A percentile compares a stretch with the other conserved stretches of the same genome.
phyloP scores from a whole-genome alignment of 2,329 filamentous ascomycete species.

The Fusarium pseudonygamai region DNA sequence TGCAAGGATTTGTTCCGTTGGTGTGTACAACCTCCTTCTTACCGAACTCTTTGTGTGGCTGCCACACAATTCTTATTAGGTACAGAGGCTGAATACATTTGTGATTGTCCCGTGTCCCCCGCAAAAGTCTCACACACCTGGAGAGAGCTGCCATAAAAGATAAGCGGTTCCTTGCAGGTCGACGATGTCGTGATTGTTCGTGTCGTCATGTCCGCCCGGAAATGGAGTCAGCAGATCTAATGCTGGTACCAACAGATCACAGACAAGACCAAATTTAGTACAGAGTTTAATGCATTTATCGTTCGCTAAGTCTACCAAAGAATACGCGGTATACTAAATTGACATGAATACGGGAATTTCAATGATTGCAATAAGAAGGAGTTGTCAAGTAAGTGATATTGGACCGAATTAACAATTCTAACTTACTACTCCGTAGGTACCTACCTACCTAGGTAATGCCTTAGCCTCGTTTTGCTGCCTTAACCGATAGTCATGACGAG shows the following conservation, averaged over 20 bases:
- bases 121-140: constrained; percentile 18
- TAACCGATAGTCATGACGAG: constrained; percentile 1
- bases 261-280: not conserved
- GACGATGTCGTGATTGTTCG: constrained; percentile 26
- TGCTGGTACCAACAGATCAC: not conserved
- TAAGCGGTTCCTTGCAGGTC: constrained; percentile 36
- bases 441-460: constrained; percentile 11
- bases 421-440: too few relatives aligned
- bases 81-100: constrained; percentile 8
- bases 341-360: not conserved
- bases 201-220: constrained; percentile 26
- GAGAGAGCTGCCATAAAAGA: constrained; percentile 18
- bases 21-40: constrained; percentile 28
- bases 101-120: constrained; percentile 12
- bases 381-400: not conserved
- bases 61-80: not conserved
- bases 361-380: not conserved
- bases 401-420: not conserved
- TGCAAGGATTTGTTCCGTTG: constrained; percentile 23
- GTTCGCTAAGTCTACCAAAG: not conserved
- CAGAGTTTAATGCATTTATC: not conserved
- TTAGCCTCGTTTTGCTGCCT: constrained; percentile 29
- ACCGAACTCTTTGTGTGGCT: constrained; percentile 24
- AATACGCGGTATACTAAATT: not conserved
- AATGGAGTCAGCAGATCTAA: constrained; percentile 20